Conservation (phyloP, 2,329 filamentous ascomycete genomes). For the Ophiostoma quercus region DNA sequence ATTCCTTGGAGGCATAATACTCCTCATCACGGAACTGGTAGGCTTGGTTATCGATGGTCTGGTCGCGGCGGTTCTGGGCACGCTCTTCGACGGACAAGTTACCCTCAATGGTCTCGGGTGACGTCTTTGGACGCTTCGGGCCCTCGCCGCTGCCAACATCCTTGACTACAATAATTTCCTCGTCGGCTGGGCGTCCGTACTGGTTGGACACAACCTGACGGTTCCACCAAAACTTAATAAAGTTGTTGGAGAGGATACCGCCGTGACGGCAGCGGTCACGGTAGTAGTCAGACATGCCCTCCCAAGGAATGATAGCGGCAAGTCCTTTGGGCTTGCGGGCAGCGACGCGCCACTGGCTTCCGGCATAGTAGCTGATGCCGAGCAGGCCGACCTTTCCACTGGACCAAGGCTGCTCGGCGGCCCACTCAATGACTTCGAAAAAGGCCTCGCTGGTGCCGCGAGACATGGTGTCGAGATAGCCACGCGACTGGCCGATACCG, state of each 20-base stretch:
- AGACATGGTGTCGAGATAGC: conserved; percentile 47
- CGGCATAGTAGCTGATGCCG: conserved; percentile 47
- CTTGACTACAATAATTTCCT: conserved; percentile 17
- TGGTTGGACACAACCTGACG: conserved; percentile 63
- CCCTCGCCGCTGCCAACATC: not conserved
- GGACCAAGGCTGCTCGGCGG: conserved; percentile 44
- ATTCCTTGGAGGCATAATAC: conserved; percentile 63
- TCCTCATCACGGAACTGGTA: conserved; percentile 56
- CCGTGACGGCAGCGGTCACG: conserved; percentile 56
- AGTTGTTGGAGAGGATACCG: conserved; percentile 54
- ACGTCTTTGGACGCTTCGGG: conserved; percentile 1
- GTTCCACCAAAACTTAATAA: conserved; percentile 63
- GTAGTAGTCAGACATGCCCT: conserved; percentile 52
- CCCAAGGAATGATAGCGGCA: conserved; percentile 46
- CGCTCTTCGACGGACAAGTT: conserved; percentile 50
- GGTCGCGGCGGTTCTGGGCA: conserved; percentile 44
- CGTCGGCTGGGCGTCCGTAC: conserved; percentile 49
- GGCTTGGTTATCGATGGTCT: conserved; percentile 42
- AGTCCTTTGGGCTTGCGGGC: conserved; percentile 44
- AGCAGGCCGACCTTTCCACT: conserved; percentile 45
- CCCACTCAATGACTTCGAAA: conserved; percentile 48
- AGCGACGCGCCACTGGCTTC: conserved; percentile 45
- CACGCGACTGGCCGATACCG: conserved; percentile 45
- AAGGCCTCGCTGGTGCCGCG: conserved; percentile 45
- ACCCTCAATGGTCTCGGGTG: conserved; percentile 50